phyloP scores from a whole-genome alignment of 1,284 basidiomycete genomes.

The Apiotrichum sp. region DNA sequence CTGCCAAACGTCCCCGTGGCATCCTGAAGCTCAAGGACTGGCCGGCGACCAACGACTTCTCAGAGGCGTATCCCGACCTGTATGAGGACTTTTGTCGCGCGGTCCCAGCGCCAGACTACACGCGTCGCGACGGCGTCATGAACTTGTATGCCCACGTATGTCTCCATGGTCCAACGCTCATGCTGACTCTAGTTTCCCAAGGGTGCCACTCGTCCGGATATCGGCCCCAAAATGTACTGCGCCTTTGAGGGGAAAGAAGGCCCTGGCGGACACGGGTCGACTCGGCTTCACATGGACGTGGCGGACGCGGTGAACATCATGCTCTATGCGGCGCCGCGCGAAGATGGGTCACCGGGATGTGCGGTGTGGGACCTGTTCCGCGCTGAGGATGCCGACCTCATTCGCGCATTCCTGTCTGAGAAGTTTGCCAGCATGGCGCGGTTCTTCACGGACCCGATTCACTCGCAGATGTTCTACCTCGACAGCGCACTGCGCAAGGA shows the following conservation, averaged over 20 bases:
- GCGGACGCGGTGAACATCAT: constrained; percentile 92
- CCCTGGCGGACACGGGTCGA: constrained; percentile 45
- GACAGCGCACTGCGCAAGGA: constrained; percentile 63
- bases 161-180: background rate
- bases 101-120: constrained; percentile 81
- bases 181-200: constrained; percentile 66
- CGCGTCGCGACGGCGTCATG: constrained; percentile 75
- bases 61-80: constrained; percentile 72
- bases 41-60: constrained; percentile 81
- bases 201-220: constrained; percentile 77
- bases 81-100: constrained; percentile 77
- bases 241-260: constrained; percentile 40
- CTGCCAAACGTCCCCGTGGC: too few species aligned
- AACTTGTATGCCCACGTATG: constrained; percentile 62
- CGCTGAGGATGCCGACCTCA: constrained; percentile 69
- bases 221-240: constrained; percentile 62
- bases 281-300: constrained; percentile 91
- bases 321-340: constrained; percentile 61
- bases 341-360: constrained; percentile 64
- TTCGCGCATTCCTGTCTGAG: constrained; percentile 66
- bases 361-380: constrained; percentile 91
- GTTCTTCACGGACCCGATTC: constrained; percentile 67
- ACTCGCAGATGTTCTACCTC: constrained; percentile 81
- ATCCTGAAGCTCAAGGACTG: constrained; percentile 85
- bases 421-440: constrained; percentile 23